These are phyloP conservation scores for Solanum chiquidenum DNA, from an alignment of 257 asterid species.

Conservation along the genomic window DNA sequence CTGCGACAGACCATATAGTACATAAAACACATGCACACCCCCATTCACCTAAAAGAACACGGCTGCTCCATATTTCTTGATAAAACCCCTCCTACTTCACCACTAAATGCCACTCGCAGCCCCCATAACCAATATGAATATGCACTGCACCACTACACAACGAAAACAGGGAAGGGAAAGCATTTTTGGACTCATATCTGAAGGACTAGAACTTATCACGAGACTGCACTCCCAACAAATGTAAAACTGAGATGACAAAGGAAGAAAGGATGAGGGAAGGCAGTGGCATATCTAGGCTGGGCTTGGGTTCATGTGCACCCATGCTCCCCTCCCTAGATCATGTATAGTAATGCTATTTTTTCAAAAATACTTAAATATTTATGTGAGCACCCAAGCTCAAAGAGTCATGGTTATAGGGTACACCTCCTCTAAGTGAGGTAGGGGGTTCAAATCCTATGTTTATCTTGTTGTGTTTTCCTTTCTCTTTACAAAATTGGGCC, in stretches of 20 bases:
- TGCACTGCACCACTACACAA: neutral
- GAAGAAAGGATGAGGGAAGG: neutral
- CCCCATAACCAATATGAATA: neutral
- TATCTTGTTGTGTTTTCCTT: neutral
- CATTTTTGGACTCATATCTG: neutral
- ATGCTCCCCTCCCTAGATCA: neutral
- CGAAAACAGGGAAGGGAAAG: neutral
- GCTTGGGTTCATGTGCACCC: neutral
- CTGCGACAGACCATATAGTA: neutral
- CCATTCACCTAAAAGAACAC: neutral
- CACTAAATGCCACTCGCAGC: neutral
- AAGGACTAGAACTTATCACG: neutral
- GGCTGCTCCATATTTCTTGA: neutral
- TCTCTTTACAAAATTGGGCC: neutral
- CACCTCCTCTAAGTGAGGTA: neutral
- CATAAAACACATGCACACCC: neutral
- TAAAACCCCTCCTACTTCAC: neutral
- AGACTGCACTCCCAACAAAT: neutral
- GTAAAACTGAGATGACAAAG: neutral
- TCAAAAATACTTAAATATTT: neutral
- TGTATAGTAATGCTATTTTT: neutral
- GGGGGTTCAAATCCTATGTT: neutral
- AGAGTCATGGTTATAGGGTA: neutral
- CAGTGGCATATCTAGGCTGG: neutral
- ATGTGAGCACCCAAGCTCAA: neutral